These are phyloP conservation scores for Cladophialophora chaetospira DNA, from an alignment of 2,329 filamentous ascomycete species.

Conservation along the genomic window DNA sequence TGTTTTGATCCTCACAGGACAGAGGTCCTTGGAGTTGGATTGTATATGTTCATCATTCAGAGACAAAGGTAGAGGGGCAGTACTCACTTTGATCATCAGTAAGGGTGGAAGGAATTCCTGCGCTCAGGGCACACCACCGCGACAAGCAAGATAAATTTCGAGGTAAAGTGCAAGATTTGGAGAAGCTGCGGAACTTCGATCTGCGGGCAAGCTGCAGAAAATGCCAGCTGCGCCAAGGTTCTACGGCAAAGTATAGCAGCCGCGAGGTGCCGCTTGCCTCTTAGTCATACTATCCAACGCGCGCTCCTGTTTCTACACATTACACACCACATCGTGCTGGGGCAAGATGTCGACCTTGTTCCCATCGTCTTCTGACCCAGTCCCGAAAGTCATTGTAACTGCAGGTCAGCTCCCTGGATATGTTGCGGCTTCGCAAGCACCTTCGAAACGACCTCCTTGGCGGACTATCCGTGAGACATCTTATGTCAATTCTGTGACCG, in stretches of 20 bases:
- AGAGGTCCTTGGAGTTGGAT: constrained; percentile 60
- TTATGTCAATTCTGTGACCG: constrained; percentile 68
- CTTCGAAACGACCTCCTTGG: constrained; percentile 76
- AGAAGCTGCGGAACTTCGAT: too few relatives aligned
- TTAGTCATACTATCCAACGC: neutral
- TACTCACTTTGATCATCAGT: neutral
- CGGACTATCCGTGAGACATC: constrained; percentile 64
- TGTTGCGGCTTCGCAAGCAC: constrained; percentile 69
- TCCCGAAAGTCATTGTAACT: constrained; percentile 60
- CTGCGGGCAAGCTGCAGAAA: too few relatives aligned
- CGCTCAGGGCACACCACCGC: too few relatives aligned
- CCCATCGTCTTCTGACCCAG: neutral
- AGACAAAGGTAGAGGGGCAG: neutral
- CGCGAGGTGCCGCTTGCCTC: neutral
- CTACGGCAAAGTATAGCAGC: neutral
- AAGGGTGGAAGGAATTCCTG: too few relatives aligned
- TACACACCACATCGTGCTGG: neutral
- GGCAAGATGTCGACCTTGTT: constrained; percentile 12
- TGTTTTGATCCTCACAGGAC: constrained; percentile 50
- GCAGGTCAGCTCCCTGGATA: constrained; percentile 59
- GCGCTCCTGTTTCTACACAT: neutral
- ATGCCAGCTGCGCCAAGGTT: too few relatives aligned
- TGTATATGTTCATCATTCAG: constrained; percentile 51
- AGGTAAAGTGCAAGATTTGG: too few relatives aligned
- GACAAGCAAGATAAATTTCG: too few relatives aligned